Conservation (phyloP, 305 asterid species). For the Solanum aculeatissimum region DNA sequence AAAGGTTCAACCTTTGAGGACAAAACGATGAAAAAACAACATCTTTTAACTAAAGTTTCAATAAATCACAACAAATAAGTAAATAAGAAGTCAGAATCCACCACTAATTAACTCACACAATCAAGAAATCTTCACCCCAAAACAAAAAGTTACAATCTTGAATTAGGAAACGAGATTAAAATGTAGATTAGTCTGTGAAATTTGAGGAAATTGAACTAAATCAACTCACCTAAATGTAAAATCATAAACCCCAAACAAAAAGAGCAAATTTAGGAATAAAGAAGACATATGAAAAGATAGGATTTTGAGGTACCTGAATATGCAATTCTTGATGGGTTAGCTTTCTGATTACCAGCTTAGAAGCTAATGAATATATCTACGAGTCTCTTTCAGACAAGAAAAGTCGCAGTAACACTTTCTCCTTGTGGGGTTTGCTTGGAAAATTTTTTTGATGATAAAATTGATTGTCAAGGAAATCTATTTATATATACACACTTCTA, state of each 20-base stretch:
- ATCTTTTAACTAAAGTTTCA: not conserved
- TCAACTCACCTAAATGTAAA: not conserved
- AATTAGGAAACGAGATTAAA: not conserved
- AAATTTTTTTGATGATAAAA: not conserved
- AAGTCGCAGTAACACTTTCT: not conserved
- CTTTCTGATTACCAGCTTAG: not conserved
- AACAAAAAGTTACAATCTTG: not conserved
- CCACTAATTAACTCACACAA: not conserved
- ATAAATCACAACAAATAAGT: not conserved
- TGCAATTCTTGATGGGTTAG: not conserved
- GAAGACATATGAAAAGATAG: not conserved
- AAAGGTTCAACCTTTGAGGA: not conserved
- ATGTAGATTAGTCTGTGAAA: not conserved
- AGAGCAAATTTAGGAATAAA: not conserved
- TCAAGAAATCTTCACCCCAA: not conserved
- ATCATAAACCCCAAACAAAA: not conserved
- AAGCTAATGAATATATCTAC: not conserved
- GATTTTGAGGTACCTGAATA: constrained; percentile 5
- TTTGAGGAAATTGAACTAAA: not conserved
- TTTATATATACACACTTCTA: not conserved
- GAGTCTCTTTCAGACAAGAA: not conserved
- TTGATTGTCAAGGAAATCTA: not conserved
- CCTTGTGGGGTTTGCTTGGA: not conserved
- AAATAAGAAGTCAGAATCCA: not conserved
- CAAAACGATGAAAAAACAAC: not conserved